Conservation (phyloP, 2,329 filamentous ascomycete genomes). For the Penicillium brevicompactum region DNA sequence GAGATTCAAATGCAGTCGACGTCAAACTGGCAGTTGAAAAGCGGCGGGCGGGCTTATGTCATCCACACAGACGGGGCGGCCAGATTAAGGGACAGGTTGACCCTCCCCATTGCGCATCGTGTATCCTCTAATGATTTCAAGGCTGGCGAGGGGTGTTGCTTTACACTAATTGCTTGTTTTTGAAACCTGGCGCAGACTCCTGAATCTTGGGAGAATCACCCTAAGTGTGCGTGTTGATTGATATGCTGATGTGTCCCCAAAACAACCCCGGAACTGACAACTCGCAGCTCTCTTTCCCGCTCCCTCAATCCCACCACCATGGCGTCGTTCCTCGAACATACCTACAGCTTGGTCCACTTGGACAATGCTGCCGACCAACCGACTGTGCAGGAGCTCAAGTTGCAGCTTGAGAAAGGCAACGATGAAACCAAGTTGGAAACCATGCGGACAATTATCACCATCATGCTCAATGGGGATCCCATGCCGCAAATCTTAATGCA, state of each 20-base stretch:
- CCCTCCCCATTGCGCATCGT: conserved; percentile 34
- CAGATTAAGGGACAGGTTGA: conserved; percentile 47
- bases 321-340: conserved; percentile 90
- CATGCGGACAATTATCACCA: conserved; percentile 92
- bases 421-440: conserved; percentile 93
- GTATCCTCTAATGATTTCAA: conserved; percentile 38
- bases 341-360: conserved; percentile 96
- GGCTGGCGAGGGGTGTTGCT: conserved; percentile 40
- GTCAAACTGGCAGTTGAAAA: conserved; percentile 19
- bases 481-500: conserved; percentile 98
- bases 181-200: conserved; percentile 23
- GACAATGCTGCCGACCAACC: conserved; percentile 96
- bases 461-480: conserved; percentile 97
- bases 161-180: conserved; percentile 30
- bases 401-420: conserved; percentile 88
- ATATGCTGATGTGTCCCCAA: conserved; percentile 26
- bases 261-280: conserved; percentile 38
- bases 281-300: conserved; percentile 35
- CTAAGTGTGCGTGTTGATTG: conserved; percentile 26
- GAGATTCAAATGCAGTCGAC: conserved; percentile 2
- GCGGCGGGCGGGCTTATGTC: conserved; percentile 41
- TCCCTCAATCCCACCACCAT: conserved; percentile 59
- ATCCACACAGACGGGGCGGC: conserved; percentile 45
- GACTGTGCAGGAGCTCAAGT: conserved; percentile 85
- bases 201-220: conserved; percentile 28